Percentiles rank a stretch among this genome's conserved stretches.
Evolutionary conservation across 108 stramenopile species (phyloP).

Genomic region (Epipyxis sp.): DNA sequence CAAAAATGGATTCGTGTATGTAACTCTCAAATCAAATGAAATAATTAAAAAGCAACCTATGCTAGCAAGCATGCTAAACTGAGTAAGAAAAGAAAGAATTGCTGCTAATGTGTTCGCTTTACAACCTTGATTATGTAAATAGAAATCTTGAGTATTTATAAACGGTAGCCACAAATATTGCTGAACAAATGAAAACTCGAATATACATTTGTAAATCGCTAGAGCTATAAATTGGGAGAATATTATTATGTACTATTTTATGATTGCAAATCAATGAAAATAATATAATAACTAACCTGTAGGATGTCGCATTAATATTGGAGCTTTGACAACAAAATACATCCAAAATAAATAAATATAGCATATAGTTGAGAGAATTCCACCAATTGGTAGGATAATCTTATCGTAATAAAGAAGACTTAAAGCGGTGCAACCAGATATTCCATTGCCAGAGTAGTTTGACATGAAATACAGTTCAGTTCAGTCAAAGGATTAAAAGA

Average conservation of each 20-base stretch:
- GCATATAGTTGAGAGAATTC: background rate
- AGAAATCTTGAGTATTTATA: background rate
- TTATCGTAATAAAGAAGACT: background rate
- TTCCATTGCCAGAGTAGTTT: no score
- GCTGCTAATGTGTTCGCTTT: background rate
- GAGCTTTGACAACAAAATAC: conserved; percentile 20
- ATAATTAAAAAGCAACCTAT: conserved; percentile 12
- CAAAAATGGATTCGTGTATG: conserved; percentile 26
- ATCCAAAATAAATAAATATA: conserved; percentile 28
- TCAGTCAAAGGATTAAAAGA: no score
- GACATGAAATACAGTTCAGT: no score
- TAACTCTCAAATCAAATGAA: conserved; percentile 4
- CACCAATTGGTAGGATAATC: background rate
- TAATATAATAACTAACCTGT: conserved; percentile 19
- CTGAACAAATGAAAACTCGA: conserved; percentile 17
- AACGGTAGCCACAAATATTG: conserved; percentile 33
- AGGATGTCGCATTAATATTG: conserved; percentile 19
- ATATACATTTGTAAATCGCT: conserved; percentile 24
- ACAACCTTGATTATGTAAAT: conserved; percentile 6
- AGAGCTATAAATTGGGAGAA: background rate
- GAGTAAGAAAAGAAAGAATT: background rate
- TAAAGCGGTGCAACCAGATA: no score
- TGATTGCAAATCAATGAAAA: background rate
- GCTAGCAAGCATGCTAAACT: background rate
- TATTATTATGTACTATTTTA: background rate